Conservation (phyloP, 2,329 filamentous ascomycete species). For the Phaeomoniella chlamydospora region DNA sequence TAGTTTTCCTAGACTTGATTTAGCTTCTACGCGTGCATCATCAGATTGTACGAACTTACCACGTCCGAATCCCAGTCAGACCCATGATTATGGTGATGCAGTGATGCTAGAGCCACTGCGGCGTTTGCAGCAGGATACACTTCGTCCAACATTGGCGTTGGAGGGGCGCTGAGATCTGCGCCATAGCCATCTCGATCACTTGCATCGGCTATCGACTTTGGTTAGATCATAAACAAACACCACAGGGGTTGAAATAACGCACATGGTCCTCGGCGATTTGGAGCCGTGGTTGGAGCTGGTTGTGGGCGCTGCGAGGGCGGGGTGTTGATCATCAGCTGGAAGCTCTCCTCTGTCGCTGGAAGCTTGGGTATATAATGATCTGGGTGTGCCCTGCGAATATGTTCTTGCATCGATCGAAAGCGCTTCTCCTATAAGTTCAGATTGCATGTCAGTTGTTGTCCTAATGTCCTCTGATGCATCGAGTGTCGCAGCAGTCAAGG, state of each 20-base stretch:
- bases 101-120: slow-evolving; percentile 72
- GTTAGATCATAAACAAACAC: not conserved
- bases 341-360: slow-evolving; percentile 95
- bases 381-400: slow-evolving; percentile 91
- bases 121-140: slow-evolving; percentile 56
- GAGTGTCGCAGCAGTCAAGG: too few species aligned
- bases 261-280: slow-evolving; percentile 10
- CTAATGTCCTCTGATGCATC: too few species aligned
- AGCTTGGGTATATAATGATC: slow-evolving; percentile 97
- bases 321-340: slow-evolving; percentile 88
- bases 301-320: slow-evolving; percentile 60
- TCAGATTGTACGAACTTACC: slow-evolving; percentile 35
- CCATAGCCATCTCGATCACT: slow-evolving; percentile 53
- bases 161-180: slow-evolving; percentile 52
- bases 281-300: slow-evolving; percentile 27
- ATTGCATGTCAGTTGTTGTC: slow-evolving; percentile 16
- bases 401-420: slow-evolving; percentile 98
- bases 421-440: slow-evolving; percentile 59
- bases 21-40: slow-evolving; percentile 3
- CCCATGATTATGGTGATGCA: slow-evolving; percentile 65
- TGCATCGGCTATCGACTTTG: slow-evolving; percentile 34
- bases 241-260: slow-evolving; percentile 7
- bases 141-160: slow-evolving; percentile 56
- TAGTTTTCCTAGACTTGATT: slow-evolving; percentile 46
- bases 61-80: slow-evolving; percentile 65